Conservation (phyloP, 1,284 basidiomycete species). For the Volvariella surrecta region DNA sequence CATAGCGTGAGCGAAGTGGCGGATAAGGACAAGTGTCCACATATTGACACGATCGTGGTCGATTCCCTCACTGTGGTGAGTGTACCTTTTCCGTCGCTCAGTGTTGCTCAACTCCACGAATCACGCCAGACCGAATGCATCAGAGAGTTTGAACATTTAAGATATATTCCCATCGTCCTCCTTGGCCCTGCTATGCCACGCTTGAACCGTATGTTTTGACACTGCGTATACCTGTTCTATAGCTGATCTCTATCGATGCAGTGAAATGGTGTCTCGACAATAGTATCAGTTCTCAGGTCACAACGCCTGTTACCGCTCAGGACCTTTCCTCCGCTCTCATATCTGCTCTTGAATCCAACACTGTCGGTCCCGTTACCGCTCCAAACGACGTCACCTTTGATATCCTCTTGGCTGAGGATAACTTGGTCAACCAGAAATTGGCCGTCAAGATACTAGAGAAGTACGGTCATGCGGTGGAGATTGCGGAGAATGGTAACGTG, state of each 20-base stretch:
- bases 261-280: slow-evolving; percentile 91
- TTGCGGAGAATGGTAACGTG: slow-evolving; percentile 94
- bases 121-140: slow-evolving; percentile 72
- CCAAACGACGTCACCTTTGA: slow-evolving; percentile 84
- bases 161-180: slow-evolving; percentile 97
- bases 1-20: slow-evolving; percentile 74
- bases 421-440: slow-evolving; percentile 95
- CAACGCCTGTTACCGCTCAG: slow-evolving; percentile 83
- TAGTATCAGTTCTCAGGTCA: slow-evolving; percentile 86
- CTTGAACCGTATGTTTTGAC: slow-evolving; percentile 54
- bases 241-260: slow-evolving; percentile 20
- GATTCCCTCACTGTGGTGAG: slow-evolving; percentile 81
- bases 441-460: slow-evolving; percentile 97
- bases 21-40: slow-evolving; percentile 75
- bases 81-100: slow-evolving; percentile 15
- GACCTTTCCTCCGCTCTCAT: slow-evolving; percentile 91
- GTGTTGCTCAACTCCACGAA: background rate
- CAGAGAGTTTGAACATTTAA: slow-evolving; percentile 87
- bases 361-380: slow-evolving; percentile 72
- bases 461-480: slow-evolving; percentile 93
- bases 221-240: background rate
- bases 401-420: slow-evolving; percentile 97
- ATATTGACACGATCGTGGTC: slow-evolving; percentile 94
- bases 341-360: slow-evolving; percentile 90
- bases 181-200: slow-evolving; percentile 73